phyloP scores from a whole-genome alignment of 2,329 filamentous ascomycete species.

The Hypoxylon sp. region DNA sequence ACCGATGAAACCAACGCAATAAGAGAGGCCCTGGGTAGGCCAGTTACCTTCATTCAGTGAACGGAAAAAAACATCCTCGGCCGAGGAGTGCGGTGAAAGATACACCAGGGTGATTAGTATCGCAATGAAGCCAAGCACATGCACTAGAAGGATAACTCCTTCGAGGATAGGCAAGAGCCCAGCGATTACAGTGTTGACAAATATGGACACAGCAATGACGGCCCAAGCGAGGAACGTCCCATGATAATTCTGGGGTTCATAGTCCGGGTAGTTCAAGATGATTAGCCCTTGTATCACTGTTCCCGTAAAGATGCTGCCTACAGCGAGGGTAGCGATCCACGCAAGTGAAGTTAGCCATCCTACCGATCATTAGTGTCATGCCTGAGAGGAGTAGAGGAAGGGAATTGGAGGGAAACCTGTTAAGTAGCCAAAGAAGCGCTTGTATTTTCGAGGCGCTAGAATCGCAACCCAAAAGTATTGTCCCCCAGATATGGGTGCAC shows the following conservation, averaged over 20 bases:
- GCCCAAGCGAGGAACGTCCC: constrained; percentile 39
- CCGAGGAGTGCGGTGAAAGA: constrained; percentile 33
- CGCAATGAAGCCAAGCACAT: constrained; percentile 42
- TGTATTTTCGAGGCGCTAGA: constrained; percentile 39
- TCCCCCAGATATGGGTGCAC: constrained; percentile 42
- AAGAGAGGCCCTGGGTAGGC: constrained; percentile 42
- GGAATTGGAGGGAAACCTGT: constrained; percentile 32
- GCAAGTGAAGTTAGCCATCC: constrained; percentile 44
- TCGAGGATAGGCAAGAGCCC: constrained; percentile 38
- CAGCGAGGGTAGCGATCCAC: constrained; percentile 43
- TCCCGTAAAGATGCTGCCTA: constrained; percentile 33
- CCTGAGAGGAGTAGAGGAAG: constrained; percentile 1
- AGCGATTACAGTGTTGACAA: constrained; percentile 40
- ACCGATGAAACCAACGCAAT: constrained; percentile 41
- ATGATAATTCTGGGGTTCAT: constrained; percentile 35
- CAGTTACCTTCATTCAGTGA: constrained; percentile 40
- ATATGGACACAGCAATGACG: constrained; percentile 35
- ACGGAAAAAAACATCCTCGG: constrained; percentile 32
- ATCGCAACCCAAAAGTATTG: constrained; percentile 45
- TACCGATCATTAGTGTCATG: constrained; percentile 19
- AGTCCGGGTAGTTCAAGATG: constrained; percentile 40
- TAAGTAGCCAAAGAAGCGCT: constrained; percentile 42
- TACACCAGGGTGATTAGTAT: constrained; percentile 42
- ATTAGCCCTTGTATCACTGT: constrained; percentile 45
- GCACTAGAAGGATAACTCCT: constrained; percentile 39